phyloP scores from a whole-genome alignment of 78 protist species.

The Dictyostelium citrinum region DNA sequence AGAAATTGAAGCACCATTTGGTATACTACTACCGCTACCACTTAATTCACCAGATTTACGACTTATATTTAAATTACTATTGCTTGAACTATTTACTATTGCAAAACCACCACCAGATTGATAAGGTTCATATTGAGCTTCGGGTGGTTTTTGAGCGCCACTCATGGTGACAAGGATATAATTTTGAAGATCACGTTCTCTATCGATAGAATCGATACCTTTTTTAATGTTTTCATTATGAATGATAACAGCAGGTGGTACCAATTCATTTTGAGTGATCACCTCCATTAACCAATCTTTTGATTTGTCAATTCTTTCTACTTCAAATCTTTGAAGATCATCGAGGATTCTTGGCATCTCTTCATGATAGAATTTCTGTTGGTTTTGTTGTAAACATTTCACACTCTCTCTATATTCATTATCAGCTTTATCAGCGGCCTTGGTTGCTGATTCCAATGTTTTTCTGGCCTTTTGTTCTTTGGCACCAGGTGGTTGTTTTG shows the following conservation, averaged over 20 bases:
- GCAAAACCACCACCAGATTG: neutral
- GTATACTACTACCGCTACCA: neutral
- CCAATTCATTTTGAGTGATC: neutral
- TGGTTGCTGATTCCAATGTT: slow-evolving; percentile 57
- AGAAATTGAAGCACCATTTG: neutral
- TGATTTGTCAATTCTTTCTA: slow-evolving; percentile 43
- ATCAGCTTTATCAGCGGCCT: slow-evolving; percentile 65
- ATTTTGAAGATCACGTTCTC: slow-evolving; percentile 57
- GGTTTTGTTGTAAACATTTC: slow-evolving; percentile 34
- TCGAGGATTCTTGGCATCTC: slow-evolving; percentile 70
- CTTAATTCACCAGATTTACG: neutral
- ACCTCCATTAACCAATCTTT: slow-evolving; percentile 57
- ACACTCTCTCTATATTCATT: slow-evolving; percentile 56
- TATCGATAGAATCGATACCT: slow-evolving; percentile 35
- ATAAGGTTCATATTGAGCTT: slow-evolving; percentile 72
- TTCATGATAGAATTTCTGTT: slow-evolving; percentile 61
- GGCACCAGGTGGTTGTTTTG: slow-evolving; percentile 72
- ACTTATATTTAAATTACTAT: neutral
- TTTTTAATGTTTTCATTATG: slow-evolving; percentile 36
- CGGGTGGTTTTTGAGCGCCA: slow-evolving; percentile 69
- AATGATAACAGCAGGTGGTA: slow-evolving; percentile 10
- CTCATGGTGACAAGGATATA: slow-evolving; percentile 37
- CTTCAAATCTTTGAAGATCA: slow-evolving; percentile 67
- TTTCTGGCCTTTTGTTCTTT: slow-evolving; percentile 71
- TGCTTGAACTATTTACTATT: neutral